A percentile compares a stretch with the other conserved stretches of the same genome.
Evolutionary conservation across 2,329 filamentous ascomycete genomes (phyloP).

Genomic region (Camillea tinctor): DNA sequence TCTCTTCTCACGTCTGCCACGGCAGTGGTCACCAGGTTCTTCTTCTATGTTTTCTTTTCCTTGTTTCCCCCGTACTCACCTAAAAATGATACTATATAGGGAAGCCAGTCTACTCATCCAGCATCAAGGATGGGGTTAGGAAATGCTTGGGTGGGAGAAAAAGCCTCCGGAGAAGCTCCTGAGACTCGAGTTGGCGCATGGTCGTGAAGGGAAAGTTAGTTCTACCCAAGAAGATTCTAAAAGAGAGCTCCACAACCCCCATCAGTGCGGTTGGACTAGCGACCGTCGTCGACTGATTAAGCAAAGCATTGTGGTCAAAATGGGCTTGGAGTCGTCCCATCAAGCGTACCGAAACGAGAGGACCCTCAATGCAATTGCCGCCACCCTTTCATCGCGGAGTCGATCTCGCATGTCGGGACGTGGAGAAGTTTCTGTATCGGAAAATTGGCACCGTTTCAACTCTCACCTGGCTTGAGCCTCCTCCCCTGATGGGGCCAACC

Average conservation of each 20-base stretch:
- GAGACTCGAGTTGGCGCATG: neutral
- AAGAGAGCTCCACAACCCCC: neutral
- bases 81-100: neutral
- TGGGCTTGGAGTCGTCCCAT: neutral
- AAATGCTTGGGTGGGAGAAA: neutral
- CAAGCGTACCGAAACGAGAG: neutral
- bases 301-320: neutral
- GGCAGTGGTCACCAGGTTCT: neutral
- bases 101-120: neutral
- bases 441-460: neutral
- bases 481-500: neutral
- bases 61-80: neutral
- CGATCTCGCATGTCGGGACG: neutral
- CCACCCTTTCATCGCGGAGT: neutral
- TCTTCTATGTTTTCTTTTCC: neutral
- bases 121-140: neutral
- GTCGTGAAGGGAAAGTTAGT: neutral
- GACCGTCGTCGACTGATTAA: neutral
- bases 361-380: neutral
- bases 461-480: neutral
- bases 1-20: neutral
- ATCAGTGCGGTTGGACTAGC: neutral
- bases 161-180: neutral
- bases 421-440: neutral
- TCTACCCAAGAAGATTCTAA: neutral